Evolutionary conservation across 164 flowering plant genomes (phyloP), one percentile per base, ranked within the genome.

Genomic region (Aristolochia californica): DNA sequence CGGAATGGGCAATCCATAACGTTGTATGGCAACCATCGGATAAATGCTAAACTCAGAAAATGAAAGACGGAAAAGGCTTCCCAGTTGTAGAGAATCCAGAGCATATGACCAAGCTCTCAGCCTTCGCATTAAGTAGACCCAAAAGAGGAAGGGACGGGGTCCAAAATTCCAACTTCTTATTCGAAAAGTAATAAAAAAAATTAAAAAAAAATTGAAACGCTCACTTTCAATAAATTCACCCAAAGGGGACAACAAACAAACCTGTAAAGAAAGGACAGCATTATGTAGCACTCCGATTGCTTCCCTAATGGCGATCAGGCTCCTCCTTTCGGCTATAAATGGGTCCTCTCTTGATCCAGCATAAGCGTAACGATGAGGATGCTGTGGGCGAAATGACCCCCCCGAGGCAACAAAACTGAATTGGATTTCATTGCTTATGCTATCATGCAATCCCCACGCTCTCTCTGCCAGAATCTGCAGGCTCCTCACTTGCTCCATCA

Each of bases 381-480:
- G 43, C 12, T 59, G 51, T 61, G 61, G 58, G 17, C 66, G 53
- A 30, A 65, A 62, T 20, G 61, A 60, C 8, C 66, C 48, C 43
- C 66, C 53, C 26, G 45, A 55, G 2, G 63, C 53, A 48, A 26
- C 48, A 45, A 30, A 25, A 43, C 40, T 55, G 50, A 43, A 40
- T 25, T 67, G 17, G 55, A 62, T 61, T 69, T 66, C 71, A 50
- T 52, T 57, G 13, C 25, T 62, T 48, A 67, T 50, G 20, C 27
- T 34, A 16, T 73, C 62, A 47, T 61, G 63, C 43, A 67, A 48
- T 18, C 30, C 59, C 62, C 74, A 59, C 20, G 77, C 71, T 53
- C 60, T 67, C 63, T 61, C 65, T 48, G 61, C 56, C 13, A 58
- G 61, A 60, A 22, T 20, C 28, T 48, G 64, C 60, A 55, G 63